A percentile compares a stretch with the other conserved stretches of the same genome.
Conservation (phyloP, 805 yeast genomes). For the Ascoidea asiatica region DNA sequence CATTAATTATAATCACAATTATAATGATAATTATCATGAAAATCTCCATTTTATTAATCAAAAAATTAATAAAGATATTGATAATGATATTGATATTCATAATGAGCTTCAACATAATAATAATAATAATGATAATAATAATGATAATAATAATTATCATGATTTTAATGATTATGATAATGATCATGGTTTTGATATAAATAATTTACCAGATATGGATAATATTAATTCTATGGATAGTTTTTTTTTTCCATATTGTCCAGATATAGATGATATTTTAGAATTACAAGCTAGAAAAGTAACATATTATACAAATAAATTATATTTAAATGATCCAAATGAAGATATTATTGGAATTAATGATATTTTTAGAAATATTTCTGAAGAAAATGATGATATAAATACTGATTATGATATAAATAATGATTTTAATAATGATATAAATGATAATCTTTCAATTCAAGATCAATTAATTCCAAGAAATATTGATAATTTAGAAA, state of each 20-base stretch:
- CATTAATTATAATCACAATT: too few species aligned
- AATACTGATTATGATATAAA: neutral
- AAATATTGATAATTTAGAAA: too few species aligned
- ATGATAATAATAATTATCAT: slow-evolving; percentile 1
- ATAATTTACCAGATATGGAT: slow-evolving; percentile 4
- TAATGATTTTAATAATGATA: neutral
- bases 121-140: slow-evolving; percentile 3
- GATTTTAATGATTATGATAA: too few species aligned
- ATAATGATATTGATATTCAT: too few species aligned
- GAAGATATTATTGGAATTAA: slow-evolving; percentile 5
- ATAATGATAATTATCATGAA: slow-evolving; percentile 2
- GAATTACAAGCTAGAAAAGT: slow-evolving; percentile 41
- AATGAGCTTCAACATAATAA: slow-evolving; percentile 7
- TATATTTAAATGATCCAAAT: slow-evolving; percentile 19
- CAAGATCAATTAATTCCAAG: too few species aligned
- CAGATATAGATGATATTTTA: slow-evolving; percentile 22
- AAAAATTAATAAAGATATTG: too few species aligned
- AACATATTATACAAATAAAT: slow-evolving; percentile 27
- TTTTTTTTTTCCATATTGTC: slow-evolving; percentile 8
- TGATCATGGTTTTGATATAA: too few species aligned
- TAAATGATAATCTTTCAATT: neutral
- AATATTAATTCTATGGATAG: slow-evolving; percentile 1
- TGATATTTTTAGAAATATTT: neutral
- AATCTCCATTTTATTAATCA: slow-evolving; percentile 11
- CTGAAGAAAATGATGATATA: too few species aligned